Percentiles rank a stretch among this genome's conserved stretches.
Evolutionary conservation across 768 basidiomycete genomes (phyloP).

Genomic region (Tulasnella sp.): DNA sequence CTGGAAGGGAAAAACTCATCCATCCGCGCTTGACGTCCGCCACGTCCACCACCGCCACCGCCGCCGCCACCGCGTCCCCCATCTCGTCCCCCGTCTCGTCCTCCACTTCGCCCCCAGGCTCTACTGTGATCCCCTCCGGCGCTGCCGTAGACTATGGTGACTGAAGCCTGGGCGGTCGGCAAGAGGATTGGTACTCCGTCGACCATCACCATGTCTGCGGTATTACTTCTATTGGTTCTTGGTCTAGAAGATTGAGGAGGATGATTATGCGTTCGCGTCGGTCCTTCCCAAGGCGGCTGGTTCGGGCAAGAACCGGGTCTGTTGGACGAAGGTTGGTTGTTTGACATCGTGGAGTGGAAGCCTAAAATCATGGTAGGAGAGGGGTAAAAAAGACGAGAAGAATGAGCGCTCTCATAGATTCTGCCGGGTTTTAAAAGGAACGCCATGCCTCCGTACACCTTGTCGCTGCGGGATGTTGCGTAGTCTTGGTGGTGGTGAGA

Average conservation of each 20-base stretch:
- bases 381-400: not conserved
- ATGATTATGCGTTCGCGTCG: not conserved
- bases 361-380: not conserved
- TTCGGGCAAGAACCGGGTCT: not conserved
- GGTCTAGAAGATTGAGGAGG: not conserved
- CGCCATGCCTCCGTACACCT: slow-evolving; percentile 1
- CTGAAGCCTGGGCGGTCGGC: not conserved
- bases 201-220: not conserved
- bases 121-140: not conserved
- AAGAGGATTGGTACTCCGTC: not conserved
- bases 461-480: not conserved
- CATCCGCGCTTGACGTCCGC: not conserved
- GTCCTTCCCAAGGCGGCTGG: not conserved
- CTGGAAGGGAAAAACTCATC: not conserved
- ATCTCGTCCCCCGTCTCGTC: too few species aligned
- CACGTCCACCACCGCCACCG: not conserved
- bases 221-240: not conserved
- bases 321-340: not conserved
- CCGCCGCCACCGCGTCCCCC: not conserved
- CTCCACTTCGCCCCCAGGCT: not conserved
- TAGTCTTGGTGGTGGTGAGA: slow-evolving; percentile 1
- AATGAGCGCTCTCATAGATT: slow-evolving; percentile 6
- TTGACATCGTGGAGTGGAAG: not conserved
- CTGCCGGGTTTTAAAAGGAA: not conserved
- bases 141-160: not conserved